Base-by-base conservation (phyloP, 495 filamentous ascomycete species). In the Barbatosphaeria neglecta region DNA sequence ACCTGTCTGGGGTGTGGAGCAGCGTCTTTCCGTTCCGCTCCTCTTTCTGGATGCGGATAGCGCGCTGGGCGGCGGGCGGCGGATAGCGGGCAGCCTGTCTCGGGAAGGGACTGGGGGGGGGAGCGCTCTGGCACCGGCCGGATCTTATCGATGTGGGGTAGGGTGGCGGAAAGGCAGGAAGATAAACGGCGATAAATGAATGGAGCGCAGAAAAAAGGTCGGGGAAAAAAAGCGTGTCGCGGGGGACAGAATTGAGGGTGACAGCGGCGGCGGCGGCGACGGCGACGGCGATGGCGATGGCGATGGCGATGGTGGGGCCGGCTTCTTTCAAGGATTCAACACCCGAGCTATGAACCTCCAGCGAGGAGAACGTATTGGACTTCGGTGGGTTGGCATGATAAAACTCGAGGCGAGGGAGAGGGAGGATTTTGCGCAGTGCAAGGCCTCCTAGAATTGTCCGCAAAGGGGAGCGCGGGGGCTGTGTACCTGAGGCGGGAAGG, bases 341-440 rank as follows among this genome's bases (percentile, higher is more conserved):
- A 68, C 67, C 67, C 67, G 65, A 61, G 66, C 61, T 62, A 68
- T 56, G 52, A 72, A 67, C 61, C 73, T 77, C 74, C 73, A 69
- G 55, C 65, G 62, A 64, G 72, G 73, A 73, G 70, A 75, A 60
- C 59, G 62, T 61, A 72, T 60, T 53, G 65, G 65, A 48, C 63
- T 64, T 62, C 62, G 68, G 64, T 70, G 68, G 68, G 66, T 66
- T 62, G 66, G 75, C 73, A 77, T 77, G 74, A 76, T 77, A 75
- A 57, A n/a, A 66, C 54, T 63, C 52, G 51, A 59, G 51, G 47
- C 50, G 46, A 49, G 56, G 47, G 45, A 51, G 48, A 54, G 50
- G 55, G 60, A 45, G 57, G 54, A 50, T 49, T 57, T 51, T 54
- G 54, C 55, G 59, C 53, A 63, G 60, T 63, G 53, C 66, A 64